Evolutionary conservation across 2,329 filamentous ascomycete genomes (phyloP), one percentile per base, ranked within the genome.

Genomic region (Reticulascus tulasneorum): DNA sequence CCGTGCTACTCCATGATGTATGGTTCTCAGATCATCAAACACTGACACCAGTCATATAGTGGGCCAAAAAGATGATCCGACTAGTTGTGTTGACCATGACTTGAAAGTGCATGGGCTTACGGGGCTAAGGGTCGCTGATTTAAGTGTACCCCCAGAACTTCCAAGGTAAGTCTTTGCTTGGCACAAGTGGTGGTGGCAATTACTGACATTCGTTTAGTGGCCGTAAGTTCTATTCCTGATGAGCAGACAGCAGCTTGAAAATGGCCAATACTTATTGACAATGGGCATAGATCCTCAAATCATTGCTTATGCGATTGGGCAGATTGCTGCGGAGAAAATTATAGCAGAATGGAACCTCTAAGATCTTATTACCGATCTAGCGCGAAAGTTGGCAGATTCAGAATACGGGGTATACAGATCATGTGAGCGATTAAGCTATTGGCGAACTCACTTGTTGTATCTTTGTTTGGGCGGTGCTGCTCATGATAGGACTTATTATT

Each of bases 11-110:
- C n/a, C n/a, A n/a, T n/a, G n/a, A n/a, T n/a, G n/a, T n/a, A n/a
- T n/a, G n/a, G 22, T 9, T 13, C 37, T 33, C 18, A 33, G 5
- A 37, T 40, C 21, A 38, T 40, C 17, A 11, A 22, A 16, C 19
- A 38, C 38, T 16, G 22, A 34, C 3, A 37, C 34, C 8, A 40
- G 38, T n/a, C 24, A 37, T 9, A 40, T 22, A 18, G 38, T 40
- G 35, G 35, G 35, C 5, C 37, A 29, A 23, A 25, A n/a, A 7
- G 24, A 40, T 15, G 9, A 16, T 17, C 29, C 37, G 4, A 30
- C 34, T 0, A 40, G 38, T 8, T 40, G 35, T 16, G 38, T 40
- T 2, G 23, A 9, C 11, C 21, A 23, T 3, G 29, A 40, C 7
- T 15, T 40, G 13, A 33, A 38, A 13, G 35, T 40, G 1, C 38